Conservation (phyloP, 257 asterid genomes). For the Solanum megistacrolobum region DNA sequence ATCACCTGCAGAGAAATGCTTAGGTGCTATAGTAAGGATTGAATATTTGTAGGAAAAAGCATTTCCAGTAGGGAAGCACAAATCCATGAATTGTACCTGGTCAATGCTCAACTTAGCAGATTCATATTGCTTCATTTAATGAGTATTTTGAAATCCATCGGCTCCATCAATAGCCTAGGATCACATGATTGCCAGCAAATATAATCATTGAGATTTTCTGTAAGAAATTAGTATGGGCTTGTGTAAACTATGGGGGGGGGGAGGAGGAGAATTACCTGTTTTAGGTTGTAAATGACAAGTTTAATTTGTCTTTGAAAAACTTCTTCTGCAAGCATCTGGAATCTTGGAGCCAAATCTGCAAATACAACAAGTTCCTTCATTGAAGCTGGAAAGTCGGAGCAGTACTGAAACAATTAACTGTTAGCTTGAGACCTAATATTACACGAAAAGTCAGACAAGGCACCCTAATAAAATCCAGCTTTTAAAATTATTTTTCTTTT, state of each 20-base stretch:
- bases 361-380: constrained; percentile 72
- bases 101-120: constrained; percentile 88
- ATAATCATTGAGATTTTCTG: background rate
- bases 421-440: background rate
- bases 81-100: constrained; percentile 40
- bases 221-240: background rate
- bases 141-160: constrained; percentile 86
- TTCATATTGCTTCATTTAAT: constrained; percentile 68
- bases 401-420: constrained; percentile 57
- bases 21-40: background rate
- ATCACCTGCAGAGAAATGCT: constrained; percentile 51
- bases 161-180: constrained; percentile 89
- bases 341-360: constrained; percentile 87
- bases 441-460: background rate
- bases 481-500: background rate
- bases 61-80: background rate
- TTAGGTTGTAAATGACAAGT: constrained; percentile 59
- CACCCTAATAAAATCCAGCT: background rate
- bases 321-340: constrained; percentile 76
- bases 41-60: constrained; percentile 2
- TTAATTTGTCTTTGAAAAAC: constrained; percentile 69
- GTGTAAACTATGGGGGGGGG: background rate
- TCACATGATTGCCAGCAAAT: constrained; percentile 3
- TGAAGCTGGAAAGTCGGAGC: constrained; percentile 67
- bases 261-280: constrained; percentile 34